Conservation (phyloP, 2,329 filamentous ascomycete species). For the Colletotrichum sp. region DNA sequence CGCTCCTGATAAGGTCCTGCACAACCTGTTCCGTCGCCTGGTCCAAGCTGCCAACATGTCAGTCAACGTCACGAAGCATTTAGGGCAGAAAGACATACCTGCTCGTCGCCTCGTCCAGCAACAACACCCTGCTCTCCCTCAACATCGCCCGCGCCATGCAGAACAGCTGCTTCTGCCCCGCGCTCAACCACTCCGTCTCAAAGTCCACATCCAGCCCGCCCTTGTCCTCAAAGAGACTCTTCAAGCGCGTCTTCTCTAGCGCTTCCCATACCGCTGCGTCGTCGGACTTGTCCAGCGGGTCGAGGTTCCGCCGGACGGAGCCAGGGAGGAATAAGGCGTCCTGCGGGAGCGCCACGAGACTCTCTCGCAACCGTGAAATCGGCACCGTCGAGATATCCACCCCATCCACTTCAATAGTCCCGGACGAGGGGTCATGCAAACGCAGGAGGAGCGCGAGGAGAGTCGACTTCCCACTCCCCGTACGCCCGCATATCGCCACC, state of each 20-base stretch:
- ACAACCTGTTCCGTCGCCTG: slow-evolving; percentile 34
- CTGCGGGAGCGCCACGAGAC: slow-evolving; percentile 53
- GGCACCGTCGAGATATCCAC: slow-evolving; percentile 35
- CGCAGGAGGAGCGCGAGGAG: slow-evolving; percentile 51
- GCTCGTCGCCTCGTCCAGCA: slow-evolving; percentile 45
- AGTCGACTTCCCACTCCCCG: slow-evolving; percentile 39
- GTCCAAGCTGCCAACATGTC: slow-evolving; percentile 29
- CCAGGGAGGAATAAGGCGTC: slow-evolving; percentile 56
- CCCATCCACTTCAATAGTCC: slow-evolving; percentile 49
- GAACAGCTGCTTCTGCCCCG: slow-evolving; percentile 36
- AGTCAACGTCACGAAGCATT: slow-evolving; percentile 32
- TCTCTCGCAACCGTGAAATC: slow-evolving; percentile 25
- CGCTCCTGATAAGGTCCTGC: slow-evolving; percentile 31
- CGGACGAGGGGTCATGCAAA: slow-evolving; percentile 47
- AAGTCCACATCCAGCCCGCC: slow-evolving; percentile 43
- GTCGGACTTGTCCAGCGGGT: slow-evolving; percentile 41
- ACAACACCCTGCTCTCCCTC: slow-evolving; percentile 29
- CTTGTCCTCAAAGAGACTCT: slow-evolving; percentile 39
- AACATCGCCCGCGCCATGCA: slow-evolving; percentile 35
- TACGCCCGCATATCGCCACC: slow-evolving; percentile 49
- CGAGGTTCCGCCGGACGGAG: slow-evolving; percentile 53
- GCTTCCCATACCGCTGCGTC: slow-evolving; percentile 49
- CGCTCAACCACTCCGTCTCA: slow-evolving; percentile 34
- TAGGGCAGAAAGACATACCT: slow-evolving; percentile 25
- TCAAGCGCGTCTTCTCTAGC: slow-evolving; percentile 52